phyloP scores from a whole-genome alignment of 495 filamentous ascomycete genomes.

The Viridothelium virens region DNA sequence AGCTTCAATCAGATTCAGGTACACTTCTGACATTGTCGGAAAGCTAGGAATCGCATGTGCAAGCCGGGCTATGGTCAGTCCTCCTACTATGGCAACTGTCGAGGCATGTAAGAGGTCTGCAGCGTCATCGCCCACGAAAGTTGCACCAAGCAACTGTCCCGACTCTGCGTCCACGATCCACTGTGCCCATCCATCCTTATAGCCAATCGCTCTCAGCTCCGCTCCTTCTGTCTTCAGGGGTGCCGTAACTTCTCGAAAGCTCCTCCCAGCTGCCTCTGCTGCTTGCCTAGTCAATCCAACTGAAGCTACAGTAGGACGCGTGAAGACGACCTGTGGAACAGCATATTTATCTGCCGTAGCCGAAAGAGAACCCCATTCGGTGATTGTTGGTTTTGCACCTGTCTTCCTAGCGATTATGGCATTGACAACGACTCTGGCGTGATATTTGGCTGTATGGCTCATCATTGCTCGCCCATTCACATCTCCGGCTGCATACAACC shows the following conservation, averaged over 20 bases:
- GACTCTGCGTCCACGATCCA: neutral
- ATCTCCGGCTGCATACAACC: neutral
- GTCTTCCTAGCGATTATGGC: neutral
- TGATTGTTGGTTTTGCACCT: neutral
- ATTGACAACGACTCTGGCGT: neutral
- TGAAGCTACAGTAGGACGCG: neutral
- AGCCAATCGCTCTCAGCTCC: neutral
- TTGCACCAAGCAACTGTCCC: neutral
- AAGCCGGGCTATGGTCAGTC: neutral
- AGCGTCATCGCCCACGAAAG: neutral
- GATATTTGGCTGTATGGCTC: neutral
- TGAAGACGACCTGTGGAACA: neutral
- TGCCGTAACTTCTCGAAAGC: neutral
- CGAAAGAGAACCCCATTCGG: neutral
- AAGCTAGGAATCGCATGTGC: neutral
- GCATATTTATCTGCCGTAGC: neutral
- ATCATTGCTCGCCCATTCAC: neutral
- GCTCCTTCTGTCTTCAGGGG: neutral
- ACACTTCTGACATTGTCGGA: neutral
- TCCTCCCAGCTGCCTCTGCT: neutral
- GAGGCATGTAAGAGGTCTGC: neutral
- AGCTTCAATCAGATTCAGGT: neutral
- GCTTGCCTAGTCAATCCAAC: neutral
- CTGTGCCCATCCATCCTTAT: neutral
- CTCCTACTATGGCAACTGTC: neutral